Evolutionary conservation across 2,329 filamentous ascomycete genomes (phyloP), one percentile per base, ranked within the genome.

Genomic region (Aspergillus texensis): DNA sequence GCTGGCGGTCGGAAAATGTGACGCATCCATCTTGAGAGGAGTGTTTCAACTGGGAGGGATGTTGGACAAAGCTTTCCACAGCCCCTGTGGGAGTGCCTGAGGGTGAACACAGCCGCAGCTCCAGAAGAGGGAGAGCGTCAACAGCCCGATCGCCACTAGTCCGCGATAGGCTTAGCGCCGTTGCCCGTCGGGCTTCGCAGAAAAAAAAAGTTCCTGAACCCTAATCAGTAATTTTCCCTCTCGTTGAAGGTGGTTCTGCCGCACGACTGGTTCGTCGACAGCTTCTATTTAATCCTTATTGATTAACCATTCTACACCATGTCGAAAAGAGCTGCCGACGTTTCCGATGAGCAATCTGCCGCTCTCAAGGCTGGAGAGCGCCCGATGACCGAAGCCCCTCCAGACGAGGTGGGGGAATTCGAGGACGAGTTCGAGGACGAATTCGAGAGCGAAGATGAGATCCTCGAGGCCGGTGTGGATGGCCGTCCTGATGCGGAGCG

Each of bases 381-480:
- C 36, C 87, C 87, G 64, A 78, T 86, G 67, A 75, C 77, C 57
- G 77, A 81, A 60, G 76, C 76, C 67, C 80, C 79, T 75, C 78
- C 83, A 68, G 80, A 84, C 67, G 85, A 88, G 61, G 83, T 80
- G 65, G 84, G 85, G 67, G 91, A 90, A 63, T 85, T 91, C 58
- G 88, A 91, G 71, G 85, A 87, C 70, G 91, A 98, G 70, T 98
- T 96, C 67, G 95, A 97, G 75, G 95, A 97, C 80, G 94, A 98
- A 75, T 97, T 94, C 70, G 94, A 97, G 83, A 96, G 89, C 71
- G 89, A 91, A 72, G 94, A 97, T 77, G 94, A 98, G 79, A 92
- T 98, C 58, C 81, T 97, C 64, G 94, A 98, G 81, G 94, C 95
- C 5, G 94, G 94, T 65, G 93, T 97, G 14, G 94, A 97, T 76